phyloP scores from a whole-genome alignment of 2,329 filamentous ascomycete genomes.

The Myriosclerotinia curreyana region DNA sequence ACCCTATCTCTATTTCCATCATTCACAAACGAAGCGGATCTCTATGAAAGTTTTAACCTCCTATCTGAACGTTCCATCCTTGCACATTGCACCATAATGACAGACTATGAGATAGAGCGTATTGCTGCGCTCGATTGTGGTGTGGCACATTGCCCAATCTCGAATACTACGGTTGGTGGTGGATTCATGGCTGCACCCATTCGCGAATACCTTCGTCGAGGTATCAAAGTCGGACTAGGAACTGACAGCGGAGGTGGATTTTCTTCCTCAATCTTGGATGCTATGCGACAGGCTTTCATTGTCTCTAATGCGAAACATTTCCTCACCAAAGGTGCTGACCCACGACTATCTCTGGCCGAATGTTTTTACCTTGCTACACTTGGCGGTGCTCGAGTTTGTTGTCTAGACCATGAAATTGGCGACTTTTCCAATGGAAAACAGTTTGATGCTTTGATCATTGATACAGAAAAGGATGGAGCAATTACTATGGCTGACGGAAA shows the following conservation, averaged over 20 bases:
- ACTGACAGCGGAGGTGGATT: constrained; percentile 64
- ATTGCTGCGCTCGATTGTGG: constrained; percentile 52
- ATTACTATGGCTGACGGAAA: constrained; percentile 23
- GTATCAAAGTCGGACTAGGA: constrained; percentile 64
- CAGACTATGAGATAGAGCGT: constrained; percentile 51
- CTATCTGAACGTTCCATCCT: constrained; percentile 57
- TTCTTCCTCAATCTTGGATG: constrained; percentile 56
- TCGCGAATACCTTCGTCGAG: constrained; percentile 53
- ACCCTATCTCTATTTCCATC: constrained; percentile 55
- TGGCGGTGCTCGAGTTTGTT: constrained; percentile 46
- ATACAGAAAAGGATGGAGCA: constrained; percentile 59
- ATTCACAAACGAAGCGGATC: constrained; percentile 55
- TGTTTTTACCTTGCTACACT: constrained; percentile 51
- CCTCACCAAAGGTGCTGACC: constrained; percentile 40
- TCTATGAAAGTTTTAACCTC: constrained; percentile 56
- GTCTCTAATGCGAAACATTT: constrained; percentile 50
- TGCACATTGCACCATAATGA: constrained; percentile 64
- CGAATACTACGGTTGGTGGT: constrained; percentile 61
- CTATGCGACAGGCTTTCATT: constrained; percentile 54
- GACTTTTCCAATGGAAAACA: constrained; percentile 80
- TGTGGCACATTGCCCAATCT: constrained; percentile 61
- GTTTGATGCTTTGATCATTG: constrained; percentile 86
- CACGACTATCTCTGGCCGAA: constrained; percentile 31
- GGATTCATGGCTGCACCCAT: constrained; percentile 62
- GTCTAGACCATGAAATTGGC: constrained; percentile 67